Conservation (phyloP, 108 stramenopile genomes). For the Pseudonitzschia multistriata region DNA sequence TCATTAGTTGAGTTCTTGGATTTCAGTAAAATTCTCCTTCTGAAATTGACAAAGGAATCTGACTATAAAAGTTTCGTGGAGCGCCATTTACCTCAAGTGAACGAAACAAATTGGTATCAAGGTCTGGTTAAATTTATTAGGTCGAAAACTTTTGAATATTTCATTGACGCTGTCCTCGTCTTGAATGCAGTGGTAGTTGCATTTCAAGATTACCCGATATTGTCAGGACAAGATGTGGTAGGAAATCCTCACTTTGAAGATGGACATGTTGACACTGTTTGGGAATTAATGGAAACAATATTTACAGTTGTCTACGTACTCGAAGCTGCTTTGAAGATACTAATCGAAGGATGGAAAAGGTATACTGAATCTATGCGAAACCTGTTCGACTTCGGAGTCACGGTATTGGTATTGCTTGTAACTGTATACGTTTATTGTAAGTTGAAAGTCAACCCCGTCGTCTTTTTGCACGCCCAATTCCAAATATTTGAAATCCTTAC, state of each 20-base stretch:
- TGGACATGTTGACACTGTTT: conserved; percentile 53
- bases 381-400: conserved; percentile 68
- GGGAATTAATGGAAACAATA: conserved; percentile 57
- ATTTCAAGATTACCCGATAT: conserved; percentile 66
- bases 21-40: conserved; percentile 55
- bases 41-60: conserved; percentile 48
- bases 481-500: background rate
- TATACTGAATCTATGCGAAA: conserved; percentile 60
- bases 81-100: conserved; percentile 42
- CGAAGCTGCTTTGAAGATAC: conserved; percentile 63
- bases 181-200: conserved; percentile 66
- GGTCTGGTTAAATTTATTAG: conserved; percentile 33
- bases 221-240: conserved; percentile 47
- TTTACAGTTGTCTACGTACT: conserved; percentile 67
- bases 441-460: background rate
- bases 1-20: conserved; percentile 56
- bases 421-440: conserved; percentile 59
- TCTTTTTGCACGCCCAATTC: background rate
- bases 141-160: conserved; percentile 50
- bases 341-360: conserved; percentile 59
- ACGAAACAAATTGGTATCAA: conserved; percentile 38
- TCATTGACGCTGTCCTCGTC: conserved; percentile 60
- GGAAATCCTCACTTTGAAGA: conserved; percentile 27
- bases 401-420: conserved; percentile 50
- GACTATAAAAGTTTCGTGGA: conserved; percentile 57